Base-by-base conservation (phyloP, 306 rosid genomes). In the Rubus idaeus region DNA sequence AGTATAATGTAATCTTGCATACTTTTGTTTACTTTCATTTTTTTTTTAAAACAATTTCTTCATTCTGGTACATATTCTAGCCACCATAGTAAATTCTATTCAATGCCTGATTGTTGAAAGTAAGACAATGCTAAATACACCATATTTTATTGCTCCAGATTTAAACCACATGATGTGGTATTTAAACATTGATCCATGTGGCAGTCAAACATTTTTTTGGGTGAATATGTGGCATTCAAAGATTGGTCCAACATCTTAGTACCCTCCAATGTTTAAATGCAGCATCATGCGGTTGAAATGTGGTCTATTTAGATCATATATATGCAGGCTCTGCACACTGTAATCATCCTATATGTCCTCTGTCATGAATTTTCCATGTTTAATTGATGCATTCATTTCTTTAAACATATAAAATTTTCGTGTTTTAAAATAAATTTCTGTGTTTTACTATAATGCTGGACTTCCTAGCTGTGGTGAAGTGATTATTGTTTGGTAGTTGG, bases 1-100 rank as follows among this genome's bases (percentile, higher is more conserved):
- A 41, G 39, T 75, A 70, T 63, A 55, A 50, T 74, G 40, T 20
- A 17, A 74, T 73, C 20, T 68, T 82, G 40, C 60, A 30, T 30
- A 30, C 35, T 30, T 30, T 26, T 4, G 1, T 35, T 6, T 14
- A 2, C 17, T 4, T 9, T 17, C 5, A 0, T 8, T 51, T 51
- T 51, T 6, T 21, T 9, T 21, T n/a, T n/a, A n/a, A n/a, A 57
- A 57, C 63, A 57, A 20, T 57, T 30, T 26, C 37, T 21, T 20
- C 60, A 2, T 9, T 7, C 60, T 3, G 26, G 60, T 55, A 55
- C 3, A n/a, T 6, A 55, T 23, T 57, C 21, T 2, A 8, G 62
- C 62, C 13, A 20, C 66, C 14, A 35, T 12, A 60, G 10, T 57
- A 26, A 26, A 21, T 21, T 23, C 6, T 61, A 30, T 35, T 30